Evolutionary conservation across 805 yeast genomes (phyloP).

Genomic region (Pichia exigua): DNA sequence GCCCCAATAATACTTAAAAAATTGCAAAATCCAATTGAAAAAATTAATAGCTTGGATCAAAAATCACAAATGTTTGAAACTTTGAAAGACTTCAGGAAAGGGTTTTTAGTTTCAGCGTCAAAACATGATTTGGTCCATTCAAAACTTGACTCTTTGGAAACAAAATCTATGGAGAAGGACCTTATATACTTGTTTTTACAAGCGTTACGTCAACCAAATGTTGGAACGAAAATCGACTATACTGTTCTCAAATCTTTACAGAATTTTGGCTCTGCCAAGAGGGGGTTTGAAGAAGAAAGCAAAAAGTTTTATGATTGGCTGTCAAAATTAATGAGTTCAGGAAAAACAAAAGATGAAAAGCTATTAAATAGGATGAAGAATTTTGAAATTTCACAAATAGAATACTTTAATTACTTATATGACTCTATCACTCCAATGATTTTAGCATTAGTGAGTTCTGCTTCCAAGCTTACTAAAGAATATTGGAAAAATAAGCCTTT

Average conservation of each 20-base stretch:
- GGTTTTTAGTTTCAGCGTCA: slow-evolving; percentile 3
- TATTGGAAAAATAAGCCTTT: slow-evolving; percentile 12
- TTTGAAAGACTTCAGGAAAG: slow-evolving; percentile 8
- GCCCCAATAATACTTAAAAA: slow-evolving; percentile 17
- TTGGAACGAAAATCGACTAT: slow-evolving; percentile 2
- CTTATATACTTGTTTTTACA: neutral
- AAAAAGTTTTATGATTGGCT: slow-evolving; percentile 31
- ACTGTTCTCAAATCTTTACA: neutral
- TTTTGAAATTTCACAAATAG: slow-evolving; percentile 27
- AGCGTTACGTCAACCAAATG: slow-evolving; percentile 5
- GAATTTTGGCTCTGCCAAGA: slow-evolving; percentile 14
- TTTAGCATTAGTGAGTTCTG: slow-evolving; percentile 7
- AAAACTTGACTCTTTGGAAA: neutral
- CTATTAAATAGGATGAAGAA: slow-evolving; percentile 23
- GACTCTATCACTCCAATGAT: slow-evolving; percentile 20
- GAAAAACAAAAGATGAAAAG: slow-evolving; percentile 29
- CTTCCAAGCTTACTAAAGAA: neutral
- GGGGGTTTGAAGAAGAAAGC: slow-evolving; percentile 30
- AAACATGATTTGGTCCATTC: slow-evolving; percentile 2
- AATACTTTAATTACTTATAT: slow-evolving; percentile 23
- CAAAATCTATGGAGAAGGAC: neutral
- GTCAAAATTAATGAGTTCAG: slow-evolving; percentile 27
- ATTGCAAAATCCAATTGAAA: slow-evolving; percentile 13
- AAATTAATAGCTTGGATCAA: slow-evolving; percentile 15
- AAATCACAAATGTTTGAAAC: slow-evolving; percentile 1